Conservation (phyloP, 2,329 filamentous ascomycete species). For the Xylaria sp. region DNA sequence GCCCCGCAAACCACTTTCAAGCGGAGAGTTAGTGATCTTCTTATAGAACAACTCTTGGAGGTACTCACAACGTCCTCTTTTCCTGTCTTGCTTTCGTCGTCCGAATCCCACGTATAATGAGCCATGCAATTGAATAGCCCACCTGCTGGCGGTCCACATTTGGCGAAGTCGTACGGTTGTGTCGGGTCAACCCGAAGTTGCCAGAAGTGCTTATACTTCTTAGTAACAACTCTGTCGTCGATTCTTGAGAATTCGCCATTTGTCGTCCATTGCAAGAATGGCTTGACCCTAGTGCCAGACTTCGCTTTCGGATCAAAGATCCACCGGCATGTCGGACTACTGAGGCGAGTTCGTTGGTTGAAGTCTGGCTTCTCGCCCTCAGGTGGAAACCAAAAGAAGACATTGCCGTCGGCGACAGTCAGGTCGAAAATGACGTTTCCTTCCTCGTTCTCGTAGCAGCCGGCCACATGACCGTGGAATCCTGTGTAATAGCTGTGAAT, state of each 20-base stretch:
- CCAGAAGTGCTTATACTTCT: conserved; percentile 59
- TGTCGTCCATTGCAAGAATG: conserved; percentile 52
- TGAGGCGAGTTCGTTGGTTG: conserved; percentile 49
- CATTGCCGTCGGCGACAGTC: conserved; percentile 56
- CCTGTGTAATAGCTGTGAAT: conserved; percentile 41
- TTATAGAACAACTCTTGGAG: neutral
- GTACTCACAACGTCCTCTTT: conserved; percentile 49
- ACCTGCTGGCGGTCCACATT: conserved; percentile 56
- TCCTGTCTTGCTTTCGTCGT: conserved; percentile 43
- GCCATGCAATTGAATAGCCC: conserved; percentile 59
- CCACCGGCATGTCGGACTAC: conserved; percentile 55
- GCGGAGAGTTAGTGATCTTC: conserved; percentile 1
- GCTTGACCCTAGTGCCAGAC: conserved; percentile 52
- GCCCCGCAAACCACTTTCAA: conserved; percentile 54
- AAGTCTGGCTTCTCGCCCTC: conserved; percentile 46
- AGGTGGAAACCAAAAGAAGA: conserved; percentile 59
- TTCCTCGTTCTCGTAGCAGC: conserved; percentile 59
- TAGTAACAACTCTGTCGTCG: conserved; percentile 58
- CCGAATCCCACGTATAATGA: conserved; percentile 55
- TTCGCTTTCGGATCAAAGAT: conserved; percentile 52
- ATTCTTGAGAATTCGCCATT: conserved; percentile 63
- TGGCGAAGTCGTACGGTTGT: conserved; percentile 56
- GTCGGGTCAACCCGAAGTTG: conserved; percentile 53
- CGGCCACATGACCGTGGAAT: conserved; percentile 60
- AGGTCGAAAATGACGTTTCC: conserved; percentile 58